Evolutionary conservation across 2,329 filamentous ascomycete genomes (phyloP).

Genomic region (Neonectria faginata): DNA sequence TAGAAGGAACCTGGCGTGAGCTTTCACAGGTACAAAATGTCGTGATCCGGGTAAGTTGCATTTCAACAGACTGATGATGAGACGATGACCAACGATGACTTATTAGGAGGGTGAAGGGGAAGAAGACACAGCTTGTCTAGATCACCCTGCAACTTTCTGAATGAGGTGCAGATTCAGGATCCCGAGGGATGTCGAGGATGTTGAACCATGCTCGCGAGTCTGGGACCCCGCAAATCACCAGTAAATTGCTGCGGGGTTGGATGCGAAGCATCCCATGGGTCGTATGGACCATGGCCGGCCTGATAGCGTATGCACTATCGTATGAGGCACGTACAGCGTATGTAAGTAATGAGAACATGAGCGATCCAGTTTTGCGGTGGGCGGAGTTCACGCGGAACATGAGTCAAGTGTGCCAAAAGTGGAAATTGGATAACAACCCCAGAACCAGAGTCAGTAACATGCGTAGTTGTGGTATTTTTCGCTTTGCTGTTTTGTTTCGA

Average conservation of each 20-base stretch:
- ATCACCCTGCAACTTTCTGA: constrained; percentile 9
- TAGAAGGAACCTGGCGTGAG: not conserved
- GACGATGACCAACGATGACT: not conserved
- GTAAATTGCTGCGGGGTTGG: constrained; percentile 33
- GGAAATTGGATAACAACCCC: not conserved
- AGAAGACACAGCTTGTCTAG: not conserved
- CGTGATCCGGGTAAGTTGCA: not conserved
- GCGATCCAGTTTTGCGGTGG: not conserved
- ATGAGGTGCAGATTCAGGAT: constrained; percentile 3
- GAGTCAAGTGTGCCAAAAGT: not conserved
- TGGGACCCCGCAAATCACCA: constrained; percentile 32
- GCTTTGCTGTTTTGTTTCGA: not conserved
- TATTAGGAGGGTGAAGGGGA: not conserved
- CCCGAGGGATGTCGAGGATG: constrained; percentile 12
- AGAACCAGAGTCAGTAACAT: not conserved
- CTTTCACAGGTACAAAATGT: not conserved
- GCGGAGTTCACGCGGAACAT: constrained; percentile 2
- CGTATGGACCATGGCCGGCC: constrained; percentile 13
- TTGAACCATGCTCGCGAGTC: constrained; percentile 7
- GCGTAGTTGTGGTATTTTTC: too few species aligned
- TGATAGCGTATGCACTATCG: constrained; percentile 32
- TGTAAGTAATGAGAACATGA: not conserved
- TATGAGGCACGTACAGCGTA: not conserved
- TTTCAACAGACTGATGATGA: not conserved
- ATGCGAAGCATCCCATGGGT: constrained; percentile 18